These are phyloP conservation scores for Penicillium ucsense DNA, from an alignment of 495 filamentous ascomycete genomes.

Conservation along the genomic window DNA sequence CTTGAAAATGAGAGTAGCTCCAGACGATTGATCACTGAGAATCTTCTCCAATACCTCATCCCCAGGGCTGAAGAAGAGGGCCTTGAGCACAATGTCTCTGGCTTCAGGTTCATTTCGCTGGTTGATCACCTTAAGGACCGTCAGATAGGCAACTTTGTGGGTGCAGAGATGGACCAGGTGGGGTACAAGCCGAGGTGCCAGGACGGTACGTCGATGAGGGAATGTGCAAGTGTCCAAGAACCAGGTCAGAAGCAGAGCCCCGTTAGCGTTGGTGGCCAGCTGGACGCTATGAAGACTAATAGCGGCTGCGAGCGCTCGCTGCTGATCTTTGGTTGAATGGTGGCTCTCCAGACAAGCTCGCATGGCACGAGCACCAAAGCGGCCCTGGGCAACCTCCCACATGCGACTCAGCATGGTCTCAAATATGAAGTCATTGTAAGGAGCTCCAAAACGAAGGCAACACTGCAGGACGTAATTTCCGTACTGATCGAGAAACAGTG, in stretches of 20 bases:
- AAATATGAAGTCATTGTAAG: constrained; percentile 94
- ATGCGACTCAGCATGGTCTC: constrained; percentile 92
- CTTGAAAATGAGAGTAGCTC: constrained; percentile 95
- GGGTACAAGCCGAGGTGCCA: constrained; percentile 86
- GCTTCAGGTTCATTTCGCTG: constrained; percentile 92
- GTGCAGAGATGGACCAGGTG: constrained; percentile 97
- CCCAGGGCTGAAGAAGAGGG: constrained; percentile 87
- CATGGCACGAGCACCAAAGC: constrained; percentile 93
- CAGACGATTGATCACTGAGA: constrained; percentile 80
- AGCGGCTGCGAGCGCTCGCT: constrained; percentile 85
- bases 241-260: constrained; percentile 90
- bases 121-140: constrained; percentile 96
- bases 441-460: constrained; percentile 79
- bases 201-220: constrained; percentile 79
- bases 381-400: constrained; percentile 89
- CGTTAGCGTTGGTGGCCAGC: constrained; percentile 92
- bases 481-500: constrained; percentile 92
- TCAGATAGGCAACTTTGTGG: constrained; percentile 96
- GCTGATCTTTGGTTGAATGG: constrained; percentile 88
- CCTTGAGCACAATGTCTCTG: constrained; percentile 82
- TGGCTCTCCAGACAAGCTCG: constrained; percentile 95
- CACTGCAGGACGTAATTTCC: constrained; percentile 98
- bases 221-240: constrained; percentile 98
- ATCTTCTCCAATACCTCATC: constrained; percentile 87
- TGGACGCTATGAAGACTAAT: constrained; percentile 95